Base-by-base conservation (phyloP, 805 yeast species). In the Priceomyces castillae region DNA sequence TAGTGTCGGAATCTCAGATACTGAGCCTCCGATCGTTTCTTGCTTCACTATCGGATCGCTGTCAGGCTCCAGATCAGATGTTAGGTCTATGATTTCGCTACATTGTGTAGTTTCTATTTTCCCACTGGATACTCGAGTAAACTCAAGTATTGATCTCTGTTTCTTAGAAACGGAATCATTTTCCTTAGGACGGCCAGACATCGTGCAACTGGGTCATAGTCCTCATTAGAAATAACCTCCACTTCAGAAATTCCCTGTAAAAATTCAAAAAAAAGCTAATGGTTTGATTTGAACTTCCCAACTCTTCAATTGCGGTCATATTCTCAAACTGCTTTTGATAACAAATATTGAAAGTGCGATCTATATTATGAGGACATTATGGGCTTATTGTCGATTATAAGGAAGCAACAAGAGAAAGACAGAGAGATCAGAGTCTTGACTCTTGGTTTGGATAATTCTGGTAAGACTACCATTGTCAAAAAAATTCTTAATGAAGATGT, bases 371-470 rank as follows among this genome's bases (percentile, higher is more conserved):
- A 34, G 37, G 40, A 36, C 15, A 22, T 20, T 22, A 90, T 90
- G 97, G 97, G 96, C 0, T 75, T 90, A 2, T 65, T 90, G 14
- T 77, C 88, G 1, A 83, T 89, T 22, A 84, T 90, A 44, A 75
- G 83, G 54, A 90, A 89, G 58, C 96, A 88, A 57, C 84, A 88
- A 65, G 69, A 78, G 33, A 89, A 87, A 60, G 96, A 88, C 51
- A 71, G 73, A 42, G 96, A 90, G 60, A 65, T 86, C 26, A 69
- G 97, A 17, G 75, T 89, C 19, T 69, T 92, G 17, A 72, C 87
- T 44, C 74, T 90, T 10, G 98, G 98, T 0, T 76, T 90, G 3
- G 98, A 90, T 58, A 89, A 88, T 61, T 78, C 96, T 0, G 98
- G 98, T 2, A 90, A 90, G 61, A 86, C 97, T 2, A 86, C 97